These are phyloP conservation scores for Cotoneaster glaucophyllus DNA, from an alignment of 306 rosid species.

Conservation along the genomic window DNA sequence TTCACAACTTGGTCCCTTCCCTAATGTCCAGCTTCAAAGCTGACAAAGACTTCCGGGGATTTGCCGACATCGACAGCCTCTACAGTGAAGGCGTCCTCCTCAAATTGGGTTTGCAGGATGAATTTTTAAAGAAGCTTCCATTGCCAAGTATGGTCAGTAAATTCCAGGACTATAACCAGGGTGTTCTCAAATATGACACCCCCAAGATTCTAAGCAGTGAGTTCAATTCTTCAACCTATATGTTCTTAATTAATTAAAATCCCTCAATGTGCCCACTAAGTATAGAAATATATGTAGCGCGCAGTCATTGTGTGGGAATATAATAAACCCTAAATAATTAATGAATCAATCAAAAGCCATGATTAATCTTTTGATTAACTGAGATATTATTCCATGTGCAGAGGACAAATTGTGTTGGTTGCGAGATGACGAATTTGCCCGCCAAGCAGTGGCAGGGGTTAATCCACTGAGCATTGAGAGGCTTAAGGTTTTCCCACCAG, in stretches of 20 bases:
- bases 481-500: constrained; percentile 75
- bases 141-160: constrained; percentile 47
- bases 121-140: constrained; percentile 55
- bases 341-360: neutral
- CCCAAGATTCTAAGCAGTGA: constrained; percentile 83
- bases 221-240: constrained; percentile 4
- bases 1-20: constrained; percentile 70
- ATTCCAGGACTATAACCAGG: constrained; percentile 56
- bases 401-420: constrained; percentile 94
- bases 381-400: constrained; percentile 20
- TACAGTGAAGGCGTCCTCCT: constrained; percentile 68
- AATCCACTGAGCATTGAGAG: constrained; percentile 79
- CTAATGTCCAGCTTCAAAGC: constrained; percentile 58
- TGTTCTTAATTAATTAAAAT: neutral
- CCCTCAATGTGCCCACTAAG: neutral
- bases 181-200: constrained; percentile 65
- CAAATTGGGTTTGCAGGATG: constrained; percentile 61
- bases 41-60: constrained; percentile 63
- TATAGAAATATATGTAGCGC: neutral
- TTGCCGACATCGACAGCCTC: constrained; percentile 81
- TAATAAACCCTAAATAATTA: neutral
- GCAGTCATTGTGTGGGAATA: neutral
- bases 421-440: constrained; percentile 92
- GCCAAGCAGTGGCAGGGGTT: constrained; percentile 86
- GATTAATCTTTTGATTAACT: neutral